These are phyloP conservation scores for Dactylellina leptospora DNA, from an alignment of 2,329 filamentous ascomycete genomes.

Conservation along the genomic window DNA sequence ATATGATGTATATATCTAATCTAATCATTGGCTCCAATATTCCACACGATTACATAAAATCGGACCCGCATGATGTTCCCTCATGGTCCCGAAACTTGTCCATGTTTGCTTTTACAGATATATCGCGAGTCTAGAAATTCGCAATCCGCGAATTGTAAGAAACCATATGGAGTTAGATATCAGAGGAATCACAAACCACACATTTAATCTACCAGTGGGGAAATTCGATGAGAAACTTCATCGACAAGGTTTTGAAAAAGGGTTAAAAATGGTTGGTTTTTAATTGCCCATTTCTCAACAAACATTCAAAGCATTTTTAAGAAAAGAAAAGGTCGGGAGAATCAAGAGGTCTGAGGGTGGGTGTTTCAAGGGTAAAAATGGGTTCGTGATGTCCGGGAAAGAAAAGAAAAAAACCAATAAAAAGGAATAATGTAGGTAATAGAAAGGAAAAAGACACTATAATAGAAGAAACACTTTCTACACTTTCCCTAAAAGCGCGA, in stretches of 20 bases:
- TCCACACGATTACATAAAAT: too few species aligned
- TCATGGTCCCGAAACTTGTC: too few species aligned
- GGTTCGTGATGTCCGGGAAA: conserved; percentile 45
- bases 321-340: conserved; percentile 26
- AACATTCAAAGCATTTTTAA: conserved; percentile 54
- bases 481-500: conserved; percentile 29
- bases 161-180: too few species aligned
- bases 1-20: too few species aligned
- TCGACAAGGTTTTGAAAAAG: conserved; percentile 16
- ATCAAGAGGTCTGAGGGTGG: conserved; percentile 12
- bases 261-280: conserved; percentile 52
- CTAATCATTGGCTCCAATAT: too few species aligned
- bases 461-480: conserved; percentile 31
- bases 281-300: conserved; percentile 54
- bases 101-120: too few species aligned
- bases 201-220: too few species aligned
- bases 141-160: too few species aligned
- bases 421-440: conserved; percentile 17
- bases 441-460: conserved; percentile 2
- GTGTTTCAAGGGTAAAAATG: background rate
- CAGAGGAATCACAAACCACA: too few species aligned
- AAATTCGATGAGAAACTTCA: background rate
- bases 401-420: conserved; percentile 20
- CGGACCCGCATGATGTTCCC: too few species aligned
- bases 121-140: too few species aligned